These are phyloP conservation scores for Erodium texanum DNA, from an alignment of 441 rosid species.

Conservation along the genomic window DNA sequence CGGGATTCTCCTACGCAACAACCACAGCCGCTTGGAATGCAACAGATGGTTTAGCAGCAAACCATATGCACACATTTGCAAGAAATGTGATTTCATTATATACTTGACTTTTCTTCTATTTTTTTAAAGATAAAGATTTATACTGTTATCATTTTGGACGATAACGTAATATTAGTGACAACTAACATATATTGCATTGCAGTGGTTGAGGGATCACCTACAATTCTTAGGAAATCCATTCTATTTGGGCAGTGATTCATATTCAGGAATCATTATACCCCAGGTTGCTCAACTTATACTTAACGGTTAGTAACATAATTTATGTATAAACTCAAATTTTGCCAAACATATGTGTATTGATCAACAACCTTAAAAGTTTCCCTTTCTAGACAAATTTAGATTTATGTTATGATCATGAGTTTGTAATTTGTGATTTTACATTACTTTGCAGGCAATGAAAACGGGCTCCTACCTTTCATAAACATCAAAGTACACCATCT, in stretches of 20 bases:
- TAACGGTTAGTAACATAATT: neutral
- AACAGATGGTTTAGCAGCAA: neutral
- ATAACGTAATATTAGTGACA: too few species aligned
- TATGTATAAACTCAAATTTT: too few species aligned
- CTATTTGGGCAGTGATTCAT: constrained; percentile 1
- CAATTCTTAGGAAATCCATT: neutral
- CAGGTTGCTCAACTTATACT: neutral
- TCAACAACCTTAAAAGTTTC: too few species aligned
- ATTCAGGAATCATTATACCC: neutral
- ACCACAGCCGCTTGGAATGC: neutral
- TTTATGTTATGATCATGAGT: too few species aligned
- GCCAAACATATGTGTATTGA: too few species aligned
- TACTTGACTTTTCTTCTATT: neutral
- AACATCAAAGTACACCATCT: neutral
- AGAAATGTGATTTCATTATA: neutral
- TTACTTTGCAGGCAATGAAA: neutral
- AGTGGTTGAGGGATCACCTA: constrained; percentile 4
- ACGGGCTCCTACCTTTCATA: neutral
- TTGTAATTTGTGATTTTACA: too few species aligned
- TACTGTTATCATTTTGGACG: too few species aligned
- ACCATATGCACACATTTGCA: neutral
- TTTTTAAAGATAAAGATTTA: too few species aligned
- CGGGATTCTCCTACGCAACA: neutral
- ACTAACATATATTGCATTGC: too few species aligned
- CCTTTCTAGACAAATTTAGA: too few species aligned